Conservation (phyloP, 1,284 basidiomycete genomes). For the Ceratobasidium sp. region DNA sequence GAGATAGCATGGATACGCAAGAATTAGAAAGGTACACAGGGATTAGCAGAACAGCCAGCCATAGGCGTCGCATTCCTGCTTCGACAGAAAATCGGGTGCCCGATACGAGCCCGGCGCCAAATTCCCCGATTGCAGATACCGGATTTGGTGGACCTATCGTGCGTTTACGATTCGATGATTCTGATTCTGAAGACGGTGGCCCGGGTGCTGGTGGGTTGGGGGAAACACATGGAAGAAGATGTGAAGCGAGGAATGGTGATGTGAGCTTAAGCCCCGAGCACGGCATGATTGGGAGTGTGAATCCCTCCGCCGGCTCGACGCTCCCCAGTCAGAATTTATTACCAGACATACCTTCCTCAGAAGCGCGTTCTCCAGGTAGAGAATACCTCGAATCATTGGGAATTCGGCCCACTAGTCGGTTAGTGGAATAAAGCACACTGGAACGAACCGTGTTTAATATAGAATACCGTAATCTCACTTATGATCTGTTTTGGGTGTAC, state of each 20-base stretch:
- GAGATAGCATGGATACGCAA: neutral
- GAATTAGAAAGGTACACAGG: conserved; percentile 1
- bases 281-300: too few relatives aligned
- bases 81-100: neutral
- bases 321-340: neutral
- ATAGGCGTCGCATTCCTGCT: neutral
- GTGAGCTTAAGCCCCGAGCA: neutral
- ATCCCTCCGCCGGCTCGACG: neutral
- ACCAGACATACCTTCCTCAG: neutral
- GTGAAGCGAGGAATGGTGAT: neutral
- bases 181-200: neutral
- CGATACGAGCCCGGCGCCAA: neutral
- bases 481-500: too few relatives aligned
- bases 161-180: neutral
- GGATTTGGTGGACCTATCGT: conserved; percentile 30
- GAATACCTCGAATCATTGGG: conserved; percentile 32
- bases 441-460: neutral
- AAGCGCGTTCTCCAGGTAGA: conserved; percentile 2
- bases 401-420: neutral
- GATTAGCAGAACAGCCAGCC: neutral
- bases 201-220: neutral
- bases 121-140: neutral
- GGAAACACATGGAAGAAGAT: neutral
- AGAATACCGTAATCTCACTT: neutral
- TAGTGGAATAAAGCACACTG: too few relatives aligned